These are phyloP conservation scores for Peronospora destructor DNA, from an alignment of 352 stramenopile genomes.

Conservation along the genomic window DNA sequence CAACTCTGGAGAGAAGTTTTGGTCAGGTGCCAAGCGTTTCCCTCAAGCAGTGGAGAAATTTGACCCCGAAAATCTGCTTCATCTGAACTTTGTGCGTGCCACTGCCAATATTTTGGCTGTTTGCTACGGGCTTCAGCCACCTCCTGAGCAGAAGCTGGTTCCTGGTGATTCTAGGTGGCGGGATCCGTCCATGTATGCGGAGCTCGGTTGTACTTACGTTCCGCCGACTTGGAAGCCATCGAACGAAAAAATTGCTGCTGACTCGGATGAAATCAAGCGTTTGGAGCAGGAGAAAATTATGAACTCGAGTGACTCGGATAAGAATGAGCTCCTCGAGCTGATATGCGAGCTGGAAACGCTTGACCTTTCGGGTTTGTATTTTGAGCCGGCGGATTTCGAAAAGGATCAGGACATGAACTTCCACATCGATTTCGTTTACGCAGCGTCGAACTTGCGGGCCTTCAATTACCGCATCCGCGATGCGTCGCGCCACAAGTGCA, in stretches of 20 bases:
- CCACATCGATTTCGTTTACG: constrained; percentile 97
- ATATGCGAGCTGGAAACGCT: constrained; percentile 60
- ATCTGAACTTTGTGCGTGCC: constrained; percentile 74
- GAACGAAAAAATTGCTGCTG: constrained; percentile 70
- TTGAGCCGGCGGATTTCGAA: constrained; percentile 91
- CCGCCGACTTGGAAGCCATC: constrained; percentile 60
- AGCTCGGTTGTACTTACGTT: constrained; percentile 35
- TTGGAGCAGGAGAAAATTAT: constrained; percentile 60
- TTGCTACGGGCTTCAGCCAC: constrained; percentile 64
- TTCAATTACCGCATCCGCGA: constrained; percentile 83
- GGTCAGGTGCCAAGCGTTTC: constrained; percentile 82
- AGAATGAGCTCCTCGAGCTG: constrained; percentile 56
- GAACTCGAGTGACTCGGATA: constrained; percentile 57
- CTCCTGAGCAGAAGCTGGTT: constrained; percentile 61
- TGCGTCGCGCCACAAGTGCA: constrained; percentile 86
- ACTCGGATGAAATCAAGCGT: constrained; percentile 61
- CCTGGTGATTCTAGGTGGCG: constrained; percentile 82
- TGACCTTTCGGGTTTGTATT: constrained; percentile 48
- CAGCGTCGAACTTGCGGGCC: constrained; percentile 94
- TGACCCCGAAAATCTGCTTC: constrained; percentile 50
- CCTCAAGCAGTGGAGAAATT: constrained; percentile 59
- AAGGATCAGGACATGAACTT: constrained; percentile 96
- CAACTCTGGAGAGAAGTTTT: constrained; percentile 79
- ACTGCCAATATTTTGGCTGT: constrained; percentile 77
- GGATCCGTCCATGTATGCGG: constrained; percentile 51